Evolutionary conservation across 2,329 filamentous ascomycete genomes (phyloP).

Genomic region (Tolypocladium guangdongense): DNA sequence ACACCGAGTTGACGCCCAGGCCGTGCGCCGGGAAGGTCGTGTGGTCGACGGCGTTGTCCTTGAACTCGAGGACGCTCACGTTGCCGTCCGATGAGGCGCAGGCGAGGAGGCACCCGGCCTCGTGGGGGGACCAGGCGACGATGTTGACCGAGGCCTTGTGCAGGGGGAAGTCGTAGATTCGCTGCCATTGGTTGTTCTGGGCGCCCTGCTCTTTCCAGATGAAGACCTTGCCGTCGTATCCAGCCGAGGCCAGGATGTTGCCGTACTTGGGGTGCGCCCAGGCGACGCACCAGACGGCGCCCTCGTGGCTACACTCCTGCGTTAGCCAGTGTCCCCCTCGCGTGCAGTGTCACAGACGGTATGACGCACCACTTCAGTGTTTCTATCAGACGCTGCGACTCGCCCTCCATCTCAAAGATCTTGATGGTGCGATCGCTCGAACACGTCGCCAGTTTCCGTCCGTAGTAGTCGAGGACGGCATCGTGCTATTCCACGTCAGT

Average conservation of each 20-base stretch:
- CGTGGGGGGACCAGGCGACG: constrained; percentile 94
- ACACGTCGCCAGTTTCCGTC: constrained; percentile 88
- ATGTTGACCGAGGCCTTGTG: constrained; percentile 97
- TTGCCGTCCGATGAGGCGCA: constrained; percentile 91
- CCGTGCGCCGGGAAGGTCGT: constrained; percentile 86
- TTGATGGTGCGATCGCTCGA: constrained; percentile 98
- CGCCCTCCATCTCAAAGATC: constrained; percentile 96
- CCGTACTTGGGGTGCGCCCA: constrained; percentile 99
- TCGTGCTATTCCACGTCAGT: constrained; percentile 57
- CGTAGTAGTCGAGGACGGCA: constrained; percentile 97
- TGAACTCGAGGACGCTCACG: constrained; percentile 91
- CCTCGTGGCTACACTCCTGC: constrained; percentile 62
- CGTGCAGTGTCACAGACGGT: neutral
- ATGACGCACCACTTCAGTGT: constrained; percentile 72
- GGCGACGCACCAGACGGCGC: constrained; percentile 93
- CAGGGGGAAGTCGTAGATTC: constrained; percentile 84
- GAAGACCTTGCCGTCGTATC: constrained; percentile 95
- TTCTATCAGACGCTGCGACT: constrained; percentile 79
- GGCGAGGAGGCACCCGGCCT: constrained; percentile 86
- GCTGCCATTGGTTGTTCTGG: constrained; percentile 56
- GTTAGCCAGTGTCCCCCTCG: neutral
- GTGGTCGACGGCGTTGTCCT: constrained; percentile 87
- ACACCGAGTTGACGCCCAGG: constrained; percentile 89
- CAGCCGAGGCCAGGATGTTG: constrained; percentile 90
- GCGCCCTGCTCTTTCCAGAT: constrained; percentile 86